A percentile compares a stretch with the other conserved stretches of the same genome.
Evolutionary conservation across 108 stramenopile species (phyloP).

Genomic region (Schizochytrium sp.): DNA sequence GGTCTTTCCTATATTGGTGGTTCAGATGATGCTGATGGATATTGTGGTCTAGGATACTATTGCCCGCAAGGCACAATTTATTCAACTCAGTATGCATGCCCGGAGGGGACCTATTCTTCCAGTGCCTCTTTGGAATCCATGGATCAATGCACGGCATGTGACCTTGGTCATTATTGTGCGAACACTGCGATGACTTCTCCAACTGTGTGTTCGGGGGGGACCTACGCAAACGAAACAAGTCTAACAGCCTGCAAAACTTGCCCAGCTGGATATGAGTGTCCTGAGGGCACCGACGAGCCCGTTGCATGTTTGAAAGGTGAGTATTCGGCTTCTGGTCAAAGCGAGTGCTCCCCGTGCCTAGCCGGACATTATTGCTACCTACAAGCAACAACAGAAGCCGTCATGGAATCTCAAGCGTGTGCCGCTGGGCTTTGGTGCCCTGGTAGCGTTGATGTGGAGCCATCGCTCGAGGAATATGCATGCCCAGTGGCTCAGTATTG

Average conservation of each 20-base stretch:
- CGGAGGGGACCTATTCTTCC: constrained; percentile 67
- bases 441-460: constrained; percentile 62
- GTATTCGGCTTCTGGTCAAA: not conserved
- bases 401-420: constrained; percentile 65
- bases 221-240: constrained; percentile 63
- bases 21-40: not conserved
- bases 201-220: constrained; percentile 69
- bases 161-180: constrained; percentile 74
- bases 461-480: constrained; percentile 53
- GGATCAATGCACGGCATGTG: constrained; percentile 68
- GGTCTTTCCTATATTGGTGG: constrained; percentile 45
- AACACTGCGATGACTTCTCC: constrained; percentile 61
- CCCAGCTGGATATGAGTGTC: constrained; percentile 71
- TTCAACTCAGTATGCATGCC: constrained; percentile 64
- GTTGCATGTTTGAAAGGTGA: not conserved
- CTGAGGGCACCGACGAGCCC: constrained; percentile 61
- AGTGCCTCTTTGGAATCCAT: not conserved
- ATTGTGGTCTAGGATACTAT: constrained; percentile 69
- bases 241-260: constrained; percentile 63
- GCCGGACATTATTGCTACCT: constrained; percentile 49
- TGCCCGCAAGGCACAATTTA: constrained; percentile 67
- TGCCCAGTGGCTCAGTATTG: constrained; percentile 74
- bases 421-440: constrained; percentile 67
- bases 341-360: not conserved
- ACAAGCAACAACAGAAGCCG: constrained; percentile 20